Conservation (phyloP, 768 basidiomycete genomes). For the Fibroporia radiculosa region DNA sequence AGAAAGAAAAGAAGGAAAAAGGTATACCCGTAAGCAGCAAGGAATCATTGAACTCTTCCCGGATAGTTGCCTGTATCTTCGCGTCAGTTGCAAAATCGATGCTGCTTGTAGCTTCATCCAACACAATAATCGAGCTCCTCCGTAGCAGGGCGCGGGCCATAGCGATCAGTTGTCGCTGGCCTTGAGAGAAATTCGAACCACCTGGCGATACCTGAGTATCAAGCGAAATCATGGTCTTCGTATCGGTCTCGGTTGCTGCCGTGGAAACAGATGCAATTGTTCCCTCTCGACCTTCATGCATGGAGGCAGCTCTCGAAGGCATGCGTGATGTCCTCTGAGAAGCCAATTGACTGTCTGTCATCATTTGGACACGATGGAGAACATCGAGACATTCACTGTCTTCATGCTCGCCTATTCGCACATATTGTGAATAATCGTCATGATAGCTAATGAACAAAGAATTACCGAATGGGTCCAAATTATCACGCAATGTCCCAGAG, state of each 20-base stretch:
- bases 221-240: constrained; percentile 51
- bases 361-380: constrained; percentile 74
- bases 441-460: background rate
- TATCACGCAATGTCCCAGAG: constrained; percentile 71
- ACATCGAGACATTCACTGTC: constrained; percentile 79
- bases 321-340: constrained; percentile 46
- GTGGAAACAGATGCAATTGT: constrained; percentile 21
- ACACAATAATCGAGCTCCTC: constrained; percentile 63
- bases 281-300: constrained; percentile 31
- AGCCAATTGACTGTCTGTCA: constrained; percentile 38
- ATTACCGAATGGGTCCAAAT: constrained; percentile 65
- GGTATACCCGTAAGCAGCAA: constrained; percentile 62
- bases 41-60: constrained; percentile 75
- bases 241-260: constrained; percentile 45
- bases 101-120: constrained; percentile 82
- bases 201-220: constrained; percentile 80
- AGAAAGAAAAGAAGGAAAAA: constrained; percentile 11
- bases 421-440: background rate
- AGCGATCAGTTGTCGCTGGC: constrained; percentile 82
- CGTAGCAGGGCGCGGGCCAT: constrained; percentile 78
- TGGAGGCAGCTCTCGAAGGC: constrained; percentile 40
- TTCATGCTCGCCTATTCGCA: constrained; percentile 53
- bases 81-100: constrained; percentile 85
- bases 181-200: constrained; percentile 88
- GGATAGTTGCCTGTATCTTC: constrained; percentile 84